Evolutionary conservation across 2,329 filamentous ascomycete genomes (phyloP).

Genomic region (Neopestalotiopsis sp.): DNA sequence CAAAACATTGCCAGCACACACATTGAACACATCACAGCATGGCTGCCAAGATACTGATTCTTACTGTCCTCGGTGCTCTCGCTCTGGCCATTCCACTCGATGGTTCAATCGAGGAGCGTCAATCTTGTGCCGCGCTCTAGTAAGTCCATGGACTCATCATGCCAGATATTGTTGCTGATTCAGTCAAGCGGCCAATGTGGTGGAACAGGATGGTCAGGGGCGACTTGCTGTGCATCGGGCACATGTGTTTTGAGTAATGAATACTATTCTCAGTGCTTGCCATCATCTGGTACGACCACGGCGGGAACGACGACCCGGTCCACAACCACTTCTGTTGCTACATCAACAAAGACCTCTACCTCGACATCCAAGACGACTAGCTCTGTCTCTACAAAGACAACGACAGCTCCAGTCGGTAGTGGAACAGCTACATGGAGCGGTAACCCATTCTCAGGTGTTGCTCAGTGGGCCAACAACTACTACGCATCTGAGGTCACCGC

Average conservation of each 20-base stretch:
- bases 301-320: neutral
- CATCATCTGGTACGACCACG: constrained; percentile 39
- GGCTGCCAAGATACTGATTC: constrained; percentile 35
- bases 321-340: constrained; percentile 1
- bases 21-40: constrained; percentile 22
- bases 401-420: constrained; percentile 32
- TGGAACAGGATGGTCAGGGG: constrained; percentile 47
- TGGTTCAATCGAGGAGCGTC: constrained; percentile 42
- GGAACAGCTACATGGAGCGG: constrained; percentile 51
- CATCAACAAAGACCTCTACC: constrained; percentile 3
- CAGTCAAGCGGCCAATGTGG: constrained; percentile 45
- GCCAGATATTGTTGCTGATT: constrained; percentile 12
- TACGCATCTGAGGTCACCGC: constrained; percentile 60
- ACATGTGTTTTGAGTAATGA: constrained; percentile 39
- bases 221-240: constrained; percentile 49
- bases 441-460: constrained; percentile 58
- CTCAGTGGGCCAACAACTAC: constrained; percentile 58
- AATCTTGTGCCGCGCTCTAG: constrained; percentile 41
- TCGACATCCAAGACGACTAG: constrained; percentile 16
- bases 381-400: constrained; percentile 25
- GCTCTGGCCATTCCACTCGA: constrained; percentile 45
- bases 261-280: constrained; percentile 45
- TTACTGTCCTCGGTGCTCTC: constrained; percentile 41
- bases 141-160: constrained; percentile 25
- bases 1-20: neutral